Evolutionary conservation across 2,329 filamentous ascomycete species (phyloP), one percentile per base, ranked within the genome.

Genomic region (Clarireedia sp.): DNA sequence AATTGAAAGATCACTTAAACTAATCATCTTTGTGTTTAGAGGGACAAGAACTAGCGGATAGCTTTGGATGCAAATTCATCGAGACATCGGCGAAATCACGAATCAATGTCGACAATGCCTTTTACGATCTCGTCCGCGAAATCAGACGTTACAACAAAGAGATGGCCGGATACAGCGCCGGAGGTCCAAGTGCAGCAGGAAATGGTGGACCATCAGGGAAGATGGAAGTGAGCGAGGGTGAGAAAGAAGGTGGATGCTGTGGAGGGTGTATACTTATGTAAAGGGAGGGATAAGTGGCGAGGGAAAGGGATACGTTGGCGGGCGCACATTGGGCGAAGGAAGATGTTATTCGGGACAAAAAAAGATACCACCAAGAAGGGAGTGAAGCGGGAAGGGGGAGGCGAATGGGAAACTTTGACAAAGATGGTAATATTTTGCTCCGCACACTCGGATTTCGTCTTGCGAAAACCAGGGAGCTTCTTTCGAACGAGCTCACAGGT

Each of bases 71-170:
- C 86, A 95, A 94, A 71, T 99, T 97, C 77, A 95, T 97, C 75
- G 94, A 99, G 78, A 97, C 94, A 12, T 99, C 94, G 43, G 94
- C 94, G 64, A 99, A 97, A 77, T 95, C 91, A 60, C 87, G 92
- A 71, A 95, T 94, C 78, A 96, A 97, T 70, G 94, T 99, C 67
- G 94, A 99, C 74, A 91, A 95, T 75, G 90, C 92, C 54, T 99
- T 99, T 76, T 97, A 92, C 80, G 91, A 97, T 71, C 91, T 97
- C 65, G 94, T 99, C 57, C 87, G 94, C 71, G 94, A 97, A 72
- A 99, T 99, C 69, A 85, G 94, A 74, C 87, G 90, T 74, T 97
- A 95, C 76, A 97, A 99, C 83, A 92, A 94, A 72, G 92, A 97
- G 70, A 95, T 96, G 85, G 90, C 91, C 59, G 89, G 89, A 58